Base-by-base conservation (phyloP, 768 basidiomycete genomes). In the Hypholoma fasciculare region DNA sequence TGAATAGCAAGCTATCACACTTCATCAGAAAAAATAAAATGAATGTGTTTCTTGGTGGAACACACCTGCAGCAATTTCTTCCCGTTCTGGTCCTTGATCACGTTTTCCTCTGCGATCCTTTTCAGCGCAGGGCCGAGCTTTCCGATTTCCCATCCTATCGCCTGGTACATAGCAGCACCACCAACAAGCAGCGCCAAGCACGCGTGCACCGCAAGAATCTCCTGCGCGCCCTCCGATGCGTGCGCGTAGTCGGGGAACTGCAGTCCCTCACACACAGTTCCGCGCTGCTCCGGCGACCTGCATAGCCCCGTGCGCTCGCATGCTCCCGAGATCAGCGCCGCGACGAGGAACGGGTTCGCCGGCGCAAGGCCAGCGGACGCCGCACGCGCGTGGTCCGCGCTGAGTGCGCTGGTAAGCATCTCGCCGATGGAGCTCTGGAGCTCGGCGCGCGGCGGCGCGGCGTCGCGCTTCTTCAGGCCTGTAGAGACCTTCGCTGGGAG, bases 291-390 rank as follows among this genome's bases (percentile, higher is more conserved):
- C 7, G 39, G 40, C n/a, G 43, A 54, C 12, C 43, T 54, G 53
- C 53, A 54, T 9, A 54, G 53, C 30, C 53, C 53, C 34, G 26
- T 54, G 17, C 53, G 53, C 13, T 43, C 30, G 17, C 53, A 54
- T 19, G 53, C 53, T 11, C 53, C 53, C 1, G 53, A 54, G 7
- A 54, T 46, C 23, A 54, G 53, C 43, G 53, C 53, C 17, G 53
- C 16, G 40, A 46, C 17, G 19, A 54, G 53, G 53, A 46, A 54
- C 16, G 40, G 26, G 36, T 46, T 54, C 20, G 40, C 30, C 39
- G 53, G 53, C 43, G 30, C 43, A 27, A 54, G 40, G 53, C 27
- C 43, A 7, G 53, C 27, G 30, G 7, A 14, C 17, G 16, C 40
- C 13, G 16, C 16, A 6, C 16, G 13, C 13, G 11, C 44, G 14